Evolutionary conservation across 148 eudicot genomes (phyloP).

Genomic region (Rhododendron simsii): DNA sequence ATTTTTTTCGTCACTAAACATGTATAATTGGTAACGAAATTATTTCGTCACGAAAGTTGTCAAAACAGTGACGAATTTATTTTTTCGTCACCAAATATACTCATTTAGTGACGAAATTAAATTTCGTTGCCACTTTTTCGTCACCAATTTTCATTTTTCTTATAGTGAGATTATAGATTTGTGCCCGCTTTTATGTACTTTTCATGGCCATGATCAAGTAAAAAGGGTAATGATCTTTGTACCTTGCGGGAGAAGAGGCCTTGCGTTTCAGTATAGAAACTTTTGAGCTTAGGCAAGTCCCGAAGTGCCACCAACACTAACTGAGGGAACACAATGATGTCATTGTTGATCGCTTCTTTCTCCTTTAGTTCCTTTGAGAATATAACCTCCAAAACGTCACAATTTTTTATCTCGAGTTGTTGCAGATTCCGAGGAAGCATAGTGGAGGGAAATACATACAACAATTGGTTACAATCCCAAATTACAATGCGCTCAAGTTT

Average conservation of each 20-base stretch:
- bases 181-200: too few relatives aligned
- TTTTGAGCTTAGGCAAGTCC: background rate
- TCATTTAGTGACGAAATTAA: too few relatives aligned
- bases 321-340: background rate
- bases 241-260: background rate
- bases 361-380: background rate
- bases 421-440: background rate
- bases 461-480: rapidly evolving
- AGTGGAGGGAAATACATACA: background rate
- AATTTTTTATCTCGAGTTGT: rapidly evolving
- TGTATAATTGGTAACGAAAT: too few relatives aligned
- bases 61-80: too few relatives aligned
- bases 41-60: too few relatives aligned
- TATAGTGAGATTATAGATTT: too few relatives aligned
- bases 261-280: background rate
- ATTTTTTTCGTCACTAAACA: too few relatives aligned
- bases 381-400: background rate
- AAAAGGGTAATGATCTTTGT: background rate
- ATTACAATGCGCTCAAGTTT: background rate
- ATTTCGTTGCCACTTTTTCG: too few relatives aligned
- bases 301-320: rapidly evolving
- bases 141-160: too few relatives aligned
- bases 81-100: too few relatives aligned
- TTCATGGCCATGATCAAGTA: background rate
- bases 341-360: background rate